phyloP scores from a whole-genome alignment of 2,329 filamentous ascomycete genomes.

The Atkinsonella hypoxylon region DNA sequence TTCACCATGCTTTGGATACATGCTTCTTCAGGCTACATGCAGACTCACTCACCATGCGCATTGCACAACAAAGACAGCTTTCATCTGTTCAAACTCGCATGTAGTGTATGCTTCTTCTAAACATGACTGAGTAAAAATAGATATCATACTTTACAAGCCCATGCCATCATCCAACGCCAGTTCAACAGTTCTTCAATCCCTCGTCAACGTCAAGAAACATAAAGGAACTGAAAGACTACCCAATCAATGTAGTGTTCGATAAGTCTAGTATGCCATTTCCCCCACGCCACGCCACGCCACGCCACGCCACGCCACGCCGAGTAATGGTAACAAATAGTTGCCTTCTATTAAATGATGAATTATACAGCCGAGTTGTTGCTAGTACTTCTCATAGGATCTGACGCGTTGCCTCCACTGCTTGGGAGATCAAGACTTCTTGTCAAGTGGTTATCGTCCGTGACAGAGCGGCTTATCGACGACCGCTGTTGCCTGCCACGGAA shows the following conservation, averaged over 20 bases:
- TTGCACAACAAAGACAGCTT: too few relatives aligned
- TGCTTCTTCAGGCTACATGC: too few relatives aligned
- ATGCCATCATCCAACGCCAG: not conserved
- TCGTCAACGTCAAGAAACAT: not conserved
- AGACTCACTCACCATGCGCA: too few relatives aligned
- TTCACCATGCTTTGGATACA: too few relatives aligned
- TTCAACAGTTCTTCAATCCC: not conserved
- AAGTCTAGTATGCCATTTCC: not conserved
- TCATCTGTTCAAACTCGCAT: too few relatives aligned
- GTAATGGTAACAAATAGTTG: not conserved
- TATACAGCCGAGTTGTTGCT: constrained; percentile 22
- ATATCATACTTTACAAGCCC: not conserved
- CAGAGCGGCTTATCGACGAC: constrained; percentile 6
- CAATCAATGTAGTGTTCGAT: not conserved
- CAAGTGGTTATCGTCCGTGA: constrained; percentile 1
- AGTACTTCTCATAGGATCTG: not conserved
- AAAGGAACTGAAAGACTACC: not conserved
- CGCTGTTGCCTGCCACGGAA: constrained; percentile 22
- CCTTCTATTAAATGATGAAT: constrained; percentile 8
- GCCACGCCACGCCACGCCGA: not conserved
- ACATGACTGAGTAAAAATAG: not conserved
- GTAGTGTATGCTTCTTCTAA: not conserved
- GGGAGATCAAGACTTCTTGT: not conserved
- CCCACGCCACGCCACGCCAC: not conserved
- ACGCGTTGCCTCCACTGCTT: not conserved